A percentile compares a stretch with the other conserved stretches of the same genome.
Evolutionary conservation across 225 moss, liverwort and hornwort species (phyloP).

Genomic region (Physcomitrellopsis africana): DNA sequence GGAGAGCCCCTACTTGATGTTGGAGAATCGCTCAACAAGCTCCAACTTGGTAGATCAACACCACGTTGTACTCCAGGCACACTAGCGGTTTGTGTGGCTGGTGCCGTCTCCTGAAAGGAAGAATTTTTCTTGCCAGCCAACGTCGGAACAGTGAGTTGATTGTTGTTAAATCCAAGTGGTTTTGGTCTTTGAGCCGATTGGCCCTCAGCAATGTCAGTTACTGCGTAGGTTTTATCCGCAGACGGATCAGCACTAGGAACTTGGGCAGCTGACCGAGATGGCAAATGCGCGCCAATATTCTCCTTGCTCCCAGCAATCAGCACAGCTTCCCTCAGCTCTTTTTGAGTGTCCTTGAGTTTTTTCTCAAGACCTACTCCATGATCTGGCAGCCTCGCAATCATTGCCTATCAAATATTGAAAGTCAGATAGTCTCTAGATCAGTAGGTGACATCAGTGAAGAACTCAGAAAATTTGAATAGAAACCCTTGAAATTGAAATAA

Average conservation of each 20-base stretch:
- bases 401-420: slow-evolving; percentile 38
- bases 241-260: not conserved
- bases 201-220: not conserved
- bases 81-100: not conserved
- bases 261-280: slow-evolving; percentile 17
- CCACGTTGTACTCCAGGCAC: not conserved
- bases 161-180: slow-evolving; percentile 27
- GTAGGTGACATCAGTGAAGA: not conserved
- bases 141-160: slow-evolving; percentile 2
- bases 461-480: not conserved
- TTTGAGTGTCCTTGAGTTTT: slow-evolving; percentile 51
- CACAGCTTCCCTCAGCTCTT: slow-evolving; percentile 45
- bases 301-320: slow-evolving; percentile 41
- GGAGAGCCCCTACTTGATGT: slow-evolving; percentile 22
- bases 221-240: not conserved
- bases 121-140: not conserved
- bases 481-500: not conserved
- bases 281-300: slow-evolving; percentile 20
- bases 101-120: not conserved
- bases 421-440: not conserved
- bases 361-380: slow-evolving; percentile 52
- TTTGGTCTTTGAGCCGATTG: slow-evolving; percentile 3
- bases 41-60: slow-evolving; percentile 23
- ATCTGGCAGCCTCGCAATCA: slow-evolving; percentile 50
- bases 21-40: slow-evolving; percentile 19